phyloP scores from a whole-genome alignment of 495 filamentous ascomycete genomes.

The Sordaria brevicollis region DNA sequence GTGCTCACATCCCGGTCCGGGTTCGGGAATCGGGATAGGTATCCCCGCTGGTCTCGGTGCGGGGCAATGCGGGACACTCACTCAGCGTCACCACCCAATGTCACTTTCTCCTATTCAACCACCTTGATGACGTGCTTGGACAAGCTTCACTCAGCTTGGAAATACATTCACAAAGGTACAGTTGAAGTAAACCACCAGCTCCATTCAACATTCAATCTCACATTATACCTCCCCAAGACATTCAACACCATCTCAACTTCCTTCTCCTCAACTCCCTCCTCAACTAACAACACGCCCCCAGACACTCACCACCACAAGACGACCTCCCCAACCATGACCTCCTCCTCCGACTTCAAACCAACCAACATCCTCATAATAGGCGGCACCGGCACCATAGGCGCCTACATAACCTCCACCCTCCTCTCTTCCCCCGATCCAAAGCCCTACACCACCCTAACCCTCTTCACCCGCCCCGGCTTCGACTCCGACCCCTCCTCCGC shows the following conservation, averaged over 20 bases:
- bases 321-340: slow-evolving; percentile 17
- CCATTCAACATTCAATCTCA: no score
- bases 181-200: no score
- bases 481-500: slow-evolving; percentile 28
- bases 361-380: slow-evolving; percentile 57
- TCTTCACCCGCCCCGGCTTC: slow-evolving; percentile 48
- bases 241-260: not conserved
- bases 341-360: slow-evolving; percentile 13
- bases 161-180: not conserved
- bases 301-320: not conserved
- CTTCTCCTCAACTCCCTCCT: not conserved
- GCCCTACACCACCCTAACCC: slow-evolving; percentile 39
- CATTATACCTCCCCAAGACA: not conserved
- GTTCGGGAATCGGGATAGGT: not conserved
- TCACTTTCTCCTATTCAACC: not conserved
- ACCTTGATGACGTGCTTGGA: not conserved
- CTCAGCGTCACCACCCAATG: not conserved
- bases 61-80: not conserved
- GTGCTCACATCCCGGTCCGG: not conserved
- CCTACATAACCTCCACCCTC: slow-evolving; percentile 51
- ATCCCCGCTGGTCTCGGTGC: not conserved
- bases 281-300: not conserved
- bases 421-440: slow-evolving; percentile 31
- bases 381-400: slow-evolving; percentile 58
- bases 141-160: not conserved